Percentiles rank a stretch among this genome's conserved stretches.
phyloP scores from a whole-genome alignment of 306 rosid species.

The Quercus engelmannii region DNA sequence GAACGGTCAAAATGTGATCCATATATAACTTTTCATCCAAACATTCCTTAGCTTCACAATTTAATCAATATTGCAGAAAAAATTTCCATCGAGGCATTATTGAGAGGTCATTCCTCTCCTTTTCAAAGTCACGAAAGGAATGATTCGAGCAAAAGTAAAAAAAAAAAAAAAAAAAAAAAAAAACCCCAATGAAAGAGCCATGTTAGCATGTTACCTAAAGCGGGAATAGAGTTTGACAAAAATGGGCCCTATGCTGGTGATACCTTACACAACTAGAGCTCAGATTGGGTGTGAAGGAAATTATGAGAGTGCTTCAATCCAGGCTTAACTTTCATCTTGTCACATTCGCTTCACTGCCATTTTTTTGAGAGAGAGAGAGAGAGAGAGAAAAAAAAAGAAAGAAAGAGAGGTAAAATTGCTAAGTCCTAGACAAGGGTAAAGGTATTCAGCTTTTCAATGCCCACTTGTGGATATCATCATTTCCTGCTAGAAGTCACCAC shows the following conservation, averaged over 20 bases:
- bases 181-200: slow-evolving; percentile 50
- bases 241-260: slow-evolving; percentile 59
- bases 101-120: slow-evolving; percentile 39
- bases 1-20: no score
- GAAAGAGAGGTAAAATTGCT: slow-evolving; percentile 20
- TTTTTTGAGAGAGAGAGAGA: neutral
- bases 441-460: slow-evolving; percentile 62
- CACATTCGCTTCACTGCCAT: slow-evolving; percentile 3
- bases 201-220: slow-evolving; percentile 73
- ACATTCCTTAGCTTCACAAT: neutral
- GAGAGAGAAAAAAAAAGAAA: neutral
- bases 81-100: slow-evolving; percentile 33
- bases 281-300: slow-evolving; percentile 24
- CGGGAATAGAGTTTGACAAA: slow-evolving; percentile 44
- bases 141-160: slow-evolving; percentile 36
- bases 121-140: slow-evolving; percentile 34
- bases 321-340: slow-evolving; percentile 24
- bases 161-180: neutral
- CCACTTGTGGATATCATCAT: slow-evolving; percentile 68
- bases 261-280: slow-evolving; percentile 28
- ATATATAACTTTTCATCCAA: neutral
- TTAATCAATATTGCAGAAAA: neutral
- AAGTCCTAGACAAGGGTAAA: slow-evolving; percentile 34
- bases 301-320: slow-evolving; percentile 21
- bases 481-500: slow-evolving; percentile 48